Evolutionary conservation across 768 basidiomycete genomes (phyloP), one percentile per base, ranked within the genome.

Genomic region (Lanmaoa pseudosensibilis): DNA sequence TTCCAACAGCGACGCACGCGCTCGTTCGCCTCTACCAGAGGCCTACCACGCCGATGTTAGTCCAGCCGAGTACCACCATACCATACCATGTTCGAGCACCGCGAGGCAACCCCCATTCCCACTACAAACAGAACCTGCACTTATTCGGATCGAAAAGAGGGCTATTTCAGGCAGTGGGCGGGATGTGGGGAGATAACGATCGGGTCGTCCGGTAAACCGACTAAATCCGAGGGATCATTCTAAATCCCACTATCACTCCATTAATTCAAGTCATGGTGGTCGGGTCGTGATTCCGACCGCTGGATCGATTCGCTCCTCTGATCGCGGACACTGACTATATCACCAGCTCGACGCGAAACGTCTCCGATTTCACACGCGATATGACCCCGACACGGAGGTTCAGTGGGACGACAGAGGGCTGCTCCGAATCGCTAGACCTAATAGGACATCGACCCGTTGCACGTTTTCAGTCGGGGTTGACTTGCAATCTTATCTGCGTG

Each of bases 111-210:
- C 30, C 18, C 30, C 6, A 15, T 48, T 48, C 10, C 27, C 34
- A 37, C 21, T 19, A 19, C 19, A n/a, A 33, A 18, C 12, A 10
- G 12, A 13, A 32, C n/a, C 16, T n/a, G 21, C 7, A 2, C 27
- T 27, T 30, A 30, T n/a, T 30, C 25, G 21, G 21, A 55, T 45
- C 36, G 18, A 52, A 37, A 23, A 11, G 2, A 11, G 7, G 5
- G 7, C n/a, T 27, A 41, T 46, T 39, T 32, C n/a, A 8, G 41
- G 46, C 34, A 45, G 21, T 18, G 47, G 38, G 33, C 25, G 43
- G 25, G 23, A 15, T 38, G 18, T 11, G 9, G 4, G 8, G 9
- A 38, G 52, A 62, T 61, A 61, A 39, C 46, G 38, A 36, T 52
- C 21, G 18, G 27, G 23, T 13, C 7, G 10, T 21, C 34, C 41